Evolutionary conservation across 2,329 filamentous ascomycete species (phyloP).

Genomic region (Penicillium hordei): DNA sequence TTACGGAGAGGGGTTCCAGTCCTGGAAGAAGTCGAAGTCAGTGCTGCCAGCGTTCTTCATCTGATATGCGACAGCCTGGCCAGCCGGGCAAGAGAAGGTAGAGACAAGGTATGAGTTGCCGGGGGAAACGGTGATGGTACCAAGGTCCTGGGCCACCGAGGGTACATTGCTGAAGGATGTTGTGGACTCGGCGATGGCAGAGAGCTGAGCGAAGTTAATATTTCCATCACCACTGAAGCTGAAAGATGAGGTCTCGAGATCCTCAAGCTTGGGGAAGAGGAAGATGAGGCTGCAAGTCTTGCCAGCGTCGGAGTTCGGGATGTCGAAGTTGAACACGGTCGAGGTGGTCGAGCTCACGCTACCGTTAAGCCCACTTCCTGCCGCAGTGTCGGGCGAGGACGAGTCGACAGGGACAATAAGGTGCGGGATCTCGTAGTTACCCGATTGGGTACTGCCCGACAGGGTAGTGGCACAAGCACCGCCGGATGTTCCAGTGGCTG

Average conservation of each 20-base stretch:
- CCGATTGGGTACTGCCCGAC: constrained; percentile 42
- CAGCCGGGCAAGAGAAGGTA: constrained; percentile 57
- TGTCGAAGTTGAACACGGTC: constrained; percentile 69
- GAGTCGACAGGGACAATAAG: constrained; percentile 63
- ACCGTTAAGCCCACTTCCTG: constrained; percentile 58
- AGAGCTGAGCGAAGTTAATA: constrained; percentile 55
- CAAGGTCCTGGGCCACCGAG: constrained; percentile 46
- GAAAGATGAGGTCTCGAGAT: constrained; percentile 62
- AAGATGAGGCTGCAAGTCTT: constrained; percentile 66
- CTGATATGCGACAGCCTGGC: constrained; percentile 53
- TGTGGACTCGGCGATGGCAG: constrained; percentile 43
- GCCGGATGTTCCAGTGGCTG: constrained; percentile 17
- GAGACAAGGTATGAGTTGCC: constrained; percentile 57
- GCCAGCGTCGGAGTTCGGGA: constrained; percentile 54
- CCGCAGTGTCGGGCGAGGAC: constrained; percentile 51
- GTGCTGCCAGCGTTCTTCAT: constrained; percentile 54
- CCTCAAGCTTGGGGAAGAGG: constrained; percentile 58
- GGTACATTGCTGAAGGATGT: constrained; percentile 60
- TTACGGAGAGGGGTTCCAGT: constrained; percentile 57
- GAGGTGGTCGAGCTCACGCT: constrained; percentile 54
- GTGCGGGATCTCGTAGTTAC: constrained; percentile 58
- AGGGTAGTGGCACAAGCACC: constrained; percentile 49
- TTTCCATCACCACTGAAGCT: constrained; percentile 55
- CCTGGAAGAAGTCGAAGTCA: constrained; percentile 62
- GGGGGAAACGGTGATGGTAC: constrained; percentile 48